These are phyloP conservation scores for Neurospora sp. DNA, from an alignment of 495 filamentous ascomycete species.

Conservation along the genomic window DNA sequence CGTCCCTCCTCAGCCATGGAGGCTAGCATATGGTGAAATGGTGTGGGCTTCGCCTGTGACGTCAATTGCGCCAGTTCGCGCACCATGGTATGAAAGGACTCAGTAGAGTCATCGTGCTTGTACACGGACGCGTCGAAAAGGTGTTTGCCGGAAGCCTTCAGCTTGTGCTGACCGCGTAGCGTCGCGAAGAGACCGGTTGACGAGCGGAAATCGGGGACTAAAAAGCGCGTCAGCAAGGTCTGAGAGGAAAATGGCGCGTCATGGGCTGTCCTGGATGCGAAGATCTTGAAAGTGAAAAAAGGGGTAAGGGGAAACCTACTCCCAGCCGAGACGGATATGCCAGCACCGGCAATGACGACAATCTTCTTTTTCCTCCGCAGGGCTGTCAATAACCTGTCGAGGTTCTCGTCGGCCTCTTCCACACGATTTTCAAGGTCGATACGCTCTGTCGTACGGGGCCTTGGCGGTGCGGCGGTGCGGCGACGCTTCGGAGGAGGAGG, in stretches of 20 bases:
- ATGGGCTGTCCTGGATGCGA: neutral
- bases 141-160: slow-evolving; percentile 89
- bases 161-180: slow-evolving; percentile 71
- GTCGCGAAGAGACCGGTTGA: slow-evolving; percentile 77
- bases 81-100: slow-evolving; percentile 91
- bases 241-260: neutral
- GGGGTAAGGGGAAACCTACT: slow-evolving; percentile 50
- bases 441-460: slow-evolving; percentile 65
- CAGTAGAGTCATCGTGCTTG: slow-evolving; percentile 75
- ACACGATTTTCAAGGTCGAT: slow-evolving; percentile 53
- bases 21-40: slow-evolving; percentile 89
- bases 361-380: slow-evolving; percentile 88
- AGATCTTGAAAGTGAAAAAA: neutral
- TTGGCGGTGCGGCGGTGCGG: slow-evolving; percentile 50
- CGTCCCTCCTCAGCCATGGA: slow-evolving; percentile 81
- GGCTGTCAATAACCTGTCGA: slow-evolving; percentile 62
- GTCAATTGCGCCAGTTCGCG: slow-evolving; percentile 71
- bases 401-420: slow-evolving; percentile 36
- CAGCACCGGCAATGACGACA: slow-evolving; percentile 90
- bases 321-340: slow-evolving; percentile 91
- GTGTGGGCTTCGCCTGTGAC: slow-evolving; percentile 65
- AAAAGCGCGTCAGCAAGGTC: slow-evolving; percentile 15
- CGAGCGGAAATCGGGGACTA: slow-evolving; percentile 96
- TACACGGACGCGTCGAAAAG: slow-evolving; percentile 97
- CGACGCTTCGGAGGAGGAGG: slow-evolving; percentile 64